Base-by-base conservation (phyloP, 1,284 basidiomycete genomes). In the Microbotryum intermedium region DNA sequence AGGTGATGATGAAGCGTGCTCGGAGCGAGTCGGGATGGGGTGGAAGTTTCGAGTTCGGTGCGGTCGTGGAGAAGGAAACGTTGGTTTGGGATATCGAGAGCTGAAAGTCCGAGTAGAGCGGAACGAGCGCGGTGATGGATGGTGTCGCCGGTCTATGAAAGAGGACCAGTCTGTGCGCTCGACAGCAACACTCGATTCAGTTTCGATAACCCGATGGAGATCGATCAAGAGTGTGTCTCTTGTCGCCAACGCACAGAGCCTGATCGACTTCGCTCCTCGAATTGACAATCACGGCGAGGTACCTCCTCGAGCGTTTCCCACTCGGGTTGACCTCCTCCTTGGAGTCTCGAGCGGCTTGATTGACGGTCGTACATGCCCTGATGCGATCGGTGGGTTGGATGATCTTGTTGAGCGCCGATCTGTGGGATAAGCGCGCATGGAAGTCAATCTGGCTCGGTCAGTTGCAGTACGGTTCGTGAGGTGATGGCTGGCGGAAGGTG, bases 1-100 rank as follows among this genome's bases (percentile, higher is more conserved):
- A 55, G n/a, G 55, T 50, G 49, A 46, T 30, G 48, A 26, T 29
- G 49, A 57, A 57, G 4, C 45, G 23, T 55, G 54, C 26, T 30
- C 13, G 25, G 45, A 9, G 25, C 20, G 28, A 28, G 5, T 44
- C 1, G 28, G 25, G 55, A n/a, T 18, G 6, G 8, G 10, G 21
- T 26, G 45, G 20, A n/a, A 21, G 1, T 10, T 16, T 39, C 10
- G 55, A 45, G 23, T 39, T 20, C 23, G 23, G 26, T 26, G 34
- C 34, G 34, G 10, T 39, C 34, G 18, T 39, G 2, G 34, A 39
- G 34, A 16, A 16, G 34, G 34, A 39, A 39, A 16, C 34, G 34
- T 43, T 21, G 20, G 23, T 47, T 16, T 58, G 57, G 25, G 43
- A 34, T 29, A 58, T 58, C 30, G 39, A 46, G 30, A 58, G 34